Evolutionary conservation across 805 yeast genomes (phyloP).

Genomic region (Yamadazyma ubonensis): DNA sequence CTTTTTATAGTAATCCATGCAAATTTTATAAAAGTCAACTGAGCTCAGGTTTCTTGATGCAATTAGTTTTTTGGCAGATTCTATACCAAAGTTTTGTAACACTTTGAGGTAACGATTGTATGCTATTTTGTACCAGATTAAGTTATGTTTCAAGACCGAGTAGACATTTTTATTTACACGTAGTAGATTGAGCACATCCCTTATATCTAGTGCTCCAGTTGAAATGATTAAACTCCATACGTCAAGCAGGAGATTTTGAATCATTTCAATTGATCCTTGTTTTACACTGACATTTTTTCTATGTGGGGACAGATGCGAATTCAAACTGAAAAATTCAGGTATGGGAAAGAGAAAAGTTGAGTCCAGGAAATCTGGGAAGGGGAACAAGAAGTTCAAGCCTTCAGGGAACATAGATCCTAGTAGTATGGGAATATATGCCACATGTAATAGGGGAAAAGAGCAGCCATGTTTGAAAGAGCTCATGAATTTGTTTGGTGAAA

Average conservation of each 20-base stretch:
- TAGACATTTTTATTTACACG: constrained; percentile 8
- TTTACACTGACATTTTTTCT: neutral
- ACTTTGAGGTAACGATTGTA: constrained; percentile 8
- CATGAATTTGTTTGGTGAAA: constrained; percentile 49
- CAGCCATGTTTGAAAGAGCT: constrained; percentile 74
- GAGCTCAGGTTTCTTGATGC: constrained; percentile 1
- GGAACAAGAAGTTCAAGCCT: constrained; percentile 44
- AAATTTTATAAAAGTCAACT: constrained; percentile 5
- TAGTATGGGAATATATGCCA: constrained; percentile 83
- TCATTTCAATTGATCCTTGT: neutral
- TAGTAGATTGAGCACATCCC: constrained; percentile 15
- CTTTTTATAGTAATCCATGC: constrained; percentile 8
- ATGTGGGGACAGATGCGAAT: constrained; percentile 3
- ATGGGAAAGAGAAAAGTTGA: constrained; percentile 33
- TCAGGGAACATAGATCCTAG: constrained; percentile 72
- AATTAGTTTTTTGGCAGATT: constrained; percentile 2
- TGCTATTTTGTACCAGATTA: constrained; percentile 17
- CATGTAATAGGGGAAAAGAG: constrained; percentile 83
- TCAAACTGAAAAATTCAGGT: constrained; percentile 1
- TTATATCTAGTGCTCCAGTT: constrained; percentile 10
- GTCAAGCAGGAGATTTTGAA: constrained; percentile 16
- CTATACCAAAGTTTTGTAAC: constrained; percentile 10
- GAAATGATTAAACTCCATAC: constrained; percentile 18
- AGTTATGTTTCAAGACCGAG: constrained; percentile 10
- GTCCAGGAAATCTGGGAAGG: constrained; percentile 21